Base-by-base conservation (phyloP, 1,139 yeast species). In the Blastobotrys proliferans region DNA sequence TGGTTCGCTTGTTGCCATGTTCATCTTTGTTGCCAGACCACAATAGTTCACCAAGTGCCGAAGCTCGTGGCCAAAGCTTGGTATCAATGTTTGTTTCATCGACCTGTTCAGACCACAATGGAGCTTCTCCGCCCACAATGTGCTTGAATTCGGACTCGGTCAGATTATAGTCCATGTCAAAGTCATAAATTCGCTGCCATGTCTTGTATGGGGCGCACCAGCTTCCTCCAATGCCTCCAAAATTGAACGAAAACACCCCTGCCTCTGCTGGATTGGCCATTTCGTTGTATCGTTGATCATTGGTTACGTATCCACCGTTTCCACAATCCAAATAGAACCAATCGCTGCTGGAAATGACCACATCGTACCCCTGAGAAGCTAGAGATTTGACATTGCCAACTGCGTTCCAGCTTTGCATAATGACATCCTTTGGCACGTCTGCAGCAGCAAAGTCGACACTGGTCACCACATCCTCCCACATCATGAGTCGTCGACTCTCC, bases 201-300 rank as follows among this genome's bases (percentile, higher is more conserved):
- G 74, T 68, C 51, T 71, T 72, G 58, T 72, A 72, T 1, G 76
- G 75, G 28, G 65, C 71, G 56, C 78, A 73, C 74, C 75, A 73
- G n/a, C 72, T 65, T 3, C 75, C 76, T 10, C 70, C 74, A 34
- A 41, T 43, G 6, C 62, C 63, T 13, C 65, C 65, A 20, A 52
- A 51, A 52, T 69, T 68, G 53, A 66, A 67, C 8, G 44, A 54
- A 3, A 53, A 50, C 3, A 30, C 47, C 11, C 42, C 44, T 26
- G 47, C 29, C 2, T 51, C 52, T 38, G 65, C 68, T 16, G 62
- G 54, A 43, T 55, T 50, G 10, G 36, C 40, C 45, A 54, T 54
- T 17, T 48, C 57, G 31, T 56, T 46, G 51, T 68, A 67, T 22
- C 69, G 48, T 1, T 65, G 62, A 47, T 71, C 73, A 51, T 70